Percentiles rank a stretch among this genome's conserved stretches.
Conservation (phyloP, 257 asterid genomes). For the Solanum etuberosum region DNA sequence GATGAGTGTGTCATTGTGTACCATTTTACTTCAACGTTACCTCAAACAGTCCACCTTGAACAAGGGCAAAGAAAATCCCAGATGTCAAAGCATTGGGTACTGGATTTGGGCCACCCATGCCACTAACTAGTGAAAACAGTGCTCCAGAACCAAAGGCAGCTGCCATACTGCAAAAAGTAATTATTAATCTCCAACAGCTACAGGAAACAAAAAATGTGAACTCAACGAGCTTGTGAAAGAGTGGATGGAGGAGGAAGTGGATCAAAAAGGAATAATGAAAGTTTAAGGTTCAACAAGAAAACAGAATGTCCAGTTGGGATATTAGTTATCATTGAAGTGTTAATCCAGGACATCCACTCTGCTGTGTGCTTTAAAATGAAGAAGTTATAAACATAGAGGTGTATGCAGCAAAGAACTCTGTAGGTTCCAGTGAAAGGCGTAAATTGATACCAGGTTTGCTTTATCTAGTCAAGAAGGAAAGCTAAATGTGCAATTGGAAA, state of each 20-base stretch:
- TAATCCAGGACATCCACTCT: neutral
- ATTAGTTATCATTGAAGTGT: neutral
- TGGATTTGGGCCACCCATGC: slow-evolving; percentile 71
- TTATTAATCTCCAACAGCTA: neutral
- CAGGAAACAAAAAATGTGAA: neutral
- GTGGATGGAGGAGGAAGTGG: neutral
- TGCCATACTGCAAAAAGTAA: slow-evolving; percentile 57
- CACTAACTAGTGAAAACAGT: slow-evolving; percentile 76
- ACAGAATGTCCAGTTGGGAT: neutral
- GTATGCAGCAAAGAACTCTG: neutral
- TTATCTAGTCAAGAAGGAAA: neutral
- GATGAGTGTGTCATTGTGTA: neutral
- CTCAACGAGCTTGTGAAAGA: neutral
- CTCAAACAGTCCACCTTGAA: slow-evolving; percentile 91
- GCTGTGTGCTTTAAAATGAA: neutral
- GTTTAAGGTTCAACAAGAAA: neutral
- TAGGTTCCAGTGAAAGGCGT: neutral
- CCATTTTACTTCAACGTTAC: slow-evolving; percentile 15
- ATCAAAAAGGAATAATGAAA: neutral
- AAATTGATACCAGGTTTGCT: neutral
- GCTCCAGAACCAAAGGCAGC: slow-evolving; percentile 97
- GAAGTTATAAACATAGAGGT: neutral
- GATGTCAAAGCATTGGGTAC: slow-evolving; percentile 58
- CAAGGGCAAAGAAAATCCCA: slow-evolving; percentile 78
- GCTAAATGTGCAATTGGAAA: neutral